These are phyloP conservation scores for Torulaspora delbrueckii DNA, from an alignment of 805 yeast species.

Conservation along the genomic window DNA sequence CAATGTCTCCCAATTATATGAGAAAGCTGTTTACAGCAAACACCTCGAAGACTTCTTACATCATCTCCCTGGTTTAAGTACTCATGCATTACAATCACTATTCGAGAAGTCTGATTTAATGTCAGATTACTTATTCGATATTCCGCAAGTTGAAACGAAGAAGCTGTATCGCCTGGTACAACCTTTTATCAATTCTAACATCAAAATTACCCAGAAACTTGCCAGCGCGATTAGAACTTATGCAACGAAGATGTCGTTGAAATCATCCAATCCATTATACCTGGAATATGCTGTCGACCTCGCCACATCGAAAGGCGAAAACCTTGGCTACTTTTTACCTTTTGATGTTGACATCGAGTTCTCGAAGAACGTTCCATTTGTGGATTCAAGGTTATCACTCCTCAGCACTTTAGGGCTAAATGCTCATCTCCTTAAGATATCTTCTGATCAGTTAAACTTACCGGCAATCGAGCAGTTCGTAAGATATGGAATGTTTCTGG, in stretches of 20 bases:
- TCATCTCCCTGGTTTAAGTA: constrained; percentile 17
- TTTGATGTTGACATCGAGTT: constrained; percentile 20
- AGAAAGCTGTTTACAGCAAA: constrained; percentile 19
- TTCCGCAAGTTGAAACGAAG: constrained; percentile 12
- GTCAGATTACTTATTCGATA: constrained; percentile 10
- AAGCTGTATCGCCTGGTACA: constrained; percentile 12
- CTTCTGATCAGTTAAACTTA: constrained; percentile 9
- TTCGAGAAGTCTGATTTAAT: constrained; percentile 20
- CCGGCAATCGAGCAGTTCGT: constrained; percentile 17
- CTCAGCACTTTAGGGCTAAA: constrained; percentile 46
- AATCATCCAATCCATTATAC: background rate
- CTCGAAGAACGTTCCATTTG: constrained; percentile 27
- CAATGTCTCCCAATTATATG: constrained; percentile 36
- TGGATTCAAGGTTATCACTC: constrained; percentile 40
- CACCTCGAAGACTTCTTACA: constrained; percentile 22
- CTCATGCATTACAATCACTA: constrained; percentile 3
- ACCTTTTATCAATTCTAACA: constrained; percentile 10
- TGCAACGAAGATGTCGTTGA: constrained; percentile 5
- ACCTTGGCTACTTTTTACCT: constrained; percentile 15
- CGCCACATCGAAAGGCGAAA: constrained; percentile 13
- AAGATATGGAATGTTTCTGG: constrained; percentile 28
- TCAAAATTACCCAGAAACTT: constrained; percentile 12
- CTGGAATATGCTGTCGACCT: constrained; percentile 13
- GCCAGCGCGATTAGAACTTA: constrained; percentile 13
- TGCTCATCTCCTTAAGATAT: constrained; percentile 29